These are phyloP conservation scores for Lentinula sp. DNA, from an alignment of 768 basidiomycete genomes.

Conservation along the genomic window DNA sequence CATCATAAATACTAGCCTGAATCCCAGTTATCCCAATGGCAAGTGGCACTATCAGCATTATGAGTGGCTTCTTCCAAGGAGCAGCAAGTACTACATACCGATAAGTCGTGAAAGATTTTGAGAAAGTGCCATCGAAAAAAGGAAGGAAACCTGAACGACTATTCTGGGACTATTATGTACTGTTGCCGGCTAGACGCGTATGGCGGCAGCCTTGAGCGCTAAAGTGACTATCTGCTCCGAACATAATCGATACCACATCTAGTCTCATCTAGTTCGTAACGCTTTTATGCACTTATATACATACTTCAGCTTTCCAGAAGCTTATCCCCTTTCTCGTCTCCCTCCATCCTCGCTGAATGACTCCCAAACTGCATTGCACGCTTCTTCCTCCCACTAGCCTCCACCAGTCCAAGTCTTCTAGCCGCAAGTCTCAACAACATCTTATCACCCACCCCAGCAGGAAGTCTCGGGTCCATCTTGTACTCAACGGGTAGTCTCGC, in stretches of 20 bases:
- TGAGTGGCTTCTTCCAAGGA: background rate
- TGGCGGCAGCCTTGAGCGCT: background rate
- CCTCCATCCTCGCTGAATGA: conserved; percentile 80
- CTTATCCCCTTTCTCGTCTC: conserved; percentile 50
- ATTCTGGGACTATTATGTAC: too few species aligned
- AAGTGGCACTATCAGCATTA: conserved; percentile 32
- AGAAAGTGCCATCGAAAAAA: conserved; percentile 1
- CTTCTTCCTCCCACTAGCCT: conserved; percentile 77
- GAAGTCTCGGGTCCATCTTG: conserved; percentile 75
- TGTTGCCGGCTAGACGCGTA: conserved; percentile 6
- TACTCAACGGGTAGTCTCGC: conserved; percentile 72
- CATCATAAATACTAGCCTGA: conserved; percentile 58
- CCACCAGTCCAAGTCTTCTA: conserved; percentile 63
- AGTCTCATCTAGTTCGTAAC: background rate
- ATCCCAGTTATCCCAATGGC: conserved; percentile 37
- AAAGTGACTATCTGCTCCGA: conserved; percentile 6
- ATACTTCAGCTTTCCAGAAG: conserved; percentile 19
- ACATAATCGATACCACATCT: background rate
- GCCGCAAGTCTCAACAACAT: conserved; percentile 71
- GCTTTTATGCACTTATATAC: background rate
- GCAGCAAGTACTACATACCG: conserved; percentile 25
- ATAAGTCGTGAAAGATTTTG: conserved; percentile 26
- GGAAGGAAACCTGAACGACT: background rate
- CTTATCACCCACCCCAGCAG: conserved; percentile 86
- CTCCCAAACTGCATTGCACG: conserved; percentile 97